phyloP scores from a whole-genome alignment of 2,329 filamentous ascomycete genomes.

The Nothopassalora personata region DNA sequence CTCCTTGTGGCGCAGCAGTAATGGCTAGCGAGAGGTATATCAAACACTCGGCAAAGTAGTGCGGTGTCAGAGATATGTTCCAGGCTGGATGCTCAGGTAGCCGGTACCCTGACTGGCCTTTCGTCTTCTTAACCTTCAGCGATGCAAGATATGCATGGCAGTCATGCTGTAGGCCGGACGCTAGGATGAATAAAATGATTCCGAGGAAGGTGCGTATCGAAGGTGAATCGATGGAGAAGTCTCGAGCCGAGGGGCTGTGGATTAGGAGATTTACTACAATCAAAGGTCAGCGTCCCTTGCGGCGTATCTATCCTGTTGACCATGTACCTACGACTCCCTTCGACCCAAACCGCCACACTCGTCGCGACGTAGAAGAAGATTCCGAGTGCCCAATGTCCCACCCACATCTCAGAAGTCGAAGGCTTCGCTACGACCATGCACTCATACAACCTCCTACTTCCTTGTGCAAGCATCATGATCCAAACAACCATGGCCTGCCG shows the following conservation, averaged over 20 bases:
- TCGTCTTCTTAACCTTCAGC: constrained; percentile 26
- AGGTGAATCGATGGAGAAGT: constrained; percentile 39
- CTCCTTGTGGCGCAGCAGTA: constrained; percentile 63
- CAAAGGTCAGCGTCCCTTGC: constrained; percentile 3
- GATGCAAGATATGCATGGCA: constrained; percentile 45
- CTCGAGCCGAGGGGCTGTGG: constrained; percentile 32
- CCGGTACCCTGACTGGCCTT: constrained; percentile 60
- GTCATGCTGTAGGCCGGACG: constrained; percentile 66
- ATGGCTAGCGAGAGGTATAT: constrained; percentile 77
- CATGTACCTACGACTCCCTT: constrained; percentile 60
- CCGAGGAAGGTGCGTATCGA: constrained; percentile 52
- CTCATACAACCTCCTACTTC: constrained; percentile 69
- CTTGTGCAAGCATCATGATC: constrained; percentile 71
- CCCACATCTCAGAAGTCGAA: constrained; percentile 74
- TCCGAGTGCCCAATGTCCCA: constrained; percentile 76
- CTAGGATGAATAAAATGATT: constrained; percentile 60
- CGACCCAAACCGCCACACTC: constrained; percentile 75
- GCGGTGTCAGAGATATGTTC: constrained; percentile 68
- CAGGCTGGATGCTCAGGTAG: constrained; percentile 72
- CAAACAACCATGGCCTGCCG: constrained; percentile 63
- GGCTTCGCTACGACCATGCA: constrained; percentile 60
- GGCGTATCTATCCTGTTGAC: background rate
- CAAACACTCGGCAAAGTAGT: constrained; percentile 84
- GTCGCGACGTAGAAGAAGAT: constrained; percentile 70
- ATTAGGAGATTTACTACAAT: constrained; percentile 30